A percentile compares a stretch with the other conserved stretches of the same genome.
Evolutionary conservation across 345 rosid genomes (phyloP).

Genomic region (Cochlearia excelsa): DNA sequence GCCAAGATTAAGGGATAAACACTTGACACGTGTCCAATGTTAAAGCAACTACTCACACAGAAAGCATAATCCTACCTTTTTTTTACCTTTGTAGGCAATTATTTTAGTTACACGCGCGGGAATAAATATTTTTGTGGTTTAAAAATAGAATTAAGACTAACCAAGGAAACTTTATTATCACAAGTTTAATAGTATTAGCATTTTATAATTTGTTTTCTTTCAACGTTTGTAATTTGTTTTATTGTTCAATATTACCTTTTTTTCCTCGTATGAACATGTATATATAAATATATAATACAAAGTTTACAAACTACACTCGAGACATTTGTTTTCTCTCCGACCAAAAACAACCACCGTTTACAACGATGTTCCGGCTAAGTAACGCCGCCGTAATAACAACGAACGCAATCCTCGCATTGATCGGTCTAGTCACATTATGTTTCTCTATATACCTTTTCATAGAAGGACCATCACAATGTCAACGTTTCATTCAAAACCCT

Average conservation of each 20-base stretch:
- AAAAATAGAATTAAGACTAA: too few species aligned
- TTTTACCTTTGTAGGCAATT: too few species aligned
- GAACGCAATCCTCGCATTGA: conserved; percentile 31
- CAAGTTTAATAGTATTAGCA: background rate
- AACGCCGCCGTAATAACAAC: conserved; percentile 36
- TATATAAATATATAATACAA: background rate
- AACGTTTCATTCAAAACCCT: conserved; percentile 36
- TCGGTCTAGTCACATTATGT: conserved; percentile 29
- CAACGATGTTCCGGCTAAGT: conserved; percentile 37
- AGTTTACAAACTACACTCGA: background rate
- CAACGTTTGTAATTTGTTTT: background rate
- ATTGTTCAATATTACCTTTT: background rate
- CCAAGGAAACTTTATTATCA: background rate
- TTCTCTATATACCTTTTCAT: conserved; percentile 31
- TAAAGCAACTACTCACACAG: background rate
- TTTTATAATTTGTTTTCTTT: background rate
- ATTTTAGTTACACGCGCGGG: too few species aligned
- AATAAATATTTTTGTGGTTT: too few species aligned
- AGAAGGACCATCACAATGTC: conserved; percentile 35
- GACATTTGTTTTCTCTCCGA: conserved; percentile 7
- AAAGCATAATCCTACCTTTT: too few species aligned
- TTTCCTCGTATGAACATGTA: conserved; percentile 14
- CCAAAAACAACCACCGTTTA: conserved; percentile 5
- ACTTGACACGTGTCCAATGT: conserved; percentile 3
- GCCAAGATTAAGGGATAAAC: background rate